Evolutionary conservation across 2,329 filamentous ascomycete genomes (phyloP).

Genomic region (Verticillium klebahnii): DNA sequence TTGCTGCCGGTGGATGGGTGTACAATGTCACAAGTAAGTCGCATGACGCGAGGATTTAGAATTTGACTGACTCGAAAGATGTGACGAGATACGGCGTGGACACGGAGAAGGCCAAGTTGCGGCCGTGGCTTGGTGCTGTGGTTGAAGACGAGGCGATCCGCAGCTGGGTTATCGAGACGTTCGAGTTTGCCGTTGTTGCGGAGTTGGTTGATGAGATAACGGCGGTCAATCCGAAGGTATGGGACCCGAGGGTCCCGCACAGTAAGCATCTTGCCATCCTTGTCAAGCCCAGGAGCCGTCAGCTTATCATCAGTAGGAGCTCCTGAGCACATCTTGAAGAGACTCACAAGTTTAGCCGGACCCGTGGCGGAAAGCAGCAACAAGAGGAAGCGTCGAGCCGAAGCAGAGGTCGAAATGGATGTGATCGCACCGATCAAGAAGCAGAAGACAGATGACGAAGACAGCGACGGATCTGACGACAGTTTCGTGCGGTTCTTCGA

Average conservation of each 20-base stretch:
- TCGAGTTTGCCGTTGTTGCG: background rate
- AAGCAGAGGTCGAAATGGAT: background rate
- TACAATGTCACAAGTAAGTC: constrained; percentile 13
- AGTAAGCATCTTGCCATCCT: background rate
- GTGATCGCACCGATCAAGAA: background rate
- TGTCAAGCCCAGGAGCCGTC: background rate
- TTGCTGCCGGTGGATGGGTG: background rate
- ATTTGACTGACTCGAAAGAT: background rate
- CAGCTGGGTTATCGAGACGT: background rate
- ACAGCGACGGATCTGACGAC: background rate
- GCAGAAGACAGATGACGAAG: background rate
- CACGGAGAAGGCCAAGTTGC: background rate
- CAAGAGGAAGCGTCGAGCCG: background rate
- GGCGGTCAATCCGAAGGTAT: background rate
- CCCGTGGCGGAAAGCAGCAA: background rate
- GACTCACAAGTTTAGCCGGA: background rate
- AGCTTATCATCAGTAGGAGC: background rate
- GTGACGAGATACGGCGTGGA: background rate
- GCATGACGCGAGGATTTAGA: no score
- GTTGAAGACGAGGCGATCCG: background rate
- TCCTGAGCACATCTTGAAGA: background rate
- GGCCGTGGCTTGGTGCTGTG: background rate
- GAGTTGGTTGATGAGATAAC: background rate
- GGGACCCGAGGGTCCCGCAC: background rate
- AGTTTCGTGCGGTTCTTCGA: background rate